Base-by-base conservation (phyloP, 1,284 basidiomycete genomes). In the Fomitopsis betulina region DNA sequence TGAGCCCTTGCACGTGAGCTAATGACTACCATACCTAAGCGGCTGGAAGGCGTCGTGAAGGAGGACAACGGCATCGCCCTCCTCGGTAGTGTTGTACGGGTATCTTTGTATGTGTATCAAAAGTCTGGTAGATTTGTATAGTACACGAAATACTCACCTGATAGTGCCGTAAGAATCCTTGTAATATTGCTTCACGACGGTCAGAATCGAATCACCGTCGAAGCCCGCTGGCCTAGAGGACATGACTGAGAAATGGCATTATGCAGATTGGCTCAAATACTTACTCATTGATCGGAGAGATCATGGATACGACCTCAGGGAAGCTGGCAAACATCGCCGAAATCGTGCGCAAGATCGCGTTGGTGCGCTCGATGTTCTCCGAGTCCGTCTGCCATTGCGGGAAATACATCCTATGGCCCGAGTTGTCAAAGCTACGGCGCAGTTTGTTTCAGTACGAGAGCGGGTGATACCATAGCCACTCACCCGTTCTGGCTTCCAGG, bases 41-140 rank as follows among this genome's bases (percentile, higher is more conserved):
- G 84, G 77, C 71, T 94, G 86, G 82, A 97, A 93, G 1, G 90
- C 93, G 69, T 97, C 96, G 67, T 92, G 87, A 55, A 96, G 82
- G 57, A 94, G 77, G 19, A 88, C 81, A 25, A 92, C 68, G 1
- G 80, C 80, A 65, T 86, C 82, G 64, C 86, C 85, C 67, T 84
- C 70, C 61, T 79, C 76, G 3, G 77, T 75, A 40, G 77, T 77
- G 62, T 85, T 84, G 63, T 76, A 86, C 0, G 90, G 88, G 69
- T 78, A 83, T 60, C 85, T 79, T 65, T 39, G 66, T 65, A 57
- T 72, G 68, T 30, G 27, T 8, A 30, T 19, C 30, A 10, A 10
- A 2, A 55, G 4, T 39, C 9, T 17, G 43, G 55, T 32, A 45
- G 47, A 58, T 62, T 57, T 52, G 49, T n/a, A n/a, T 15, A 6